Conservation (phyloP, 441 rosid species). For the Euphorbia neoarborescens region DNA sequence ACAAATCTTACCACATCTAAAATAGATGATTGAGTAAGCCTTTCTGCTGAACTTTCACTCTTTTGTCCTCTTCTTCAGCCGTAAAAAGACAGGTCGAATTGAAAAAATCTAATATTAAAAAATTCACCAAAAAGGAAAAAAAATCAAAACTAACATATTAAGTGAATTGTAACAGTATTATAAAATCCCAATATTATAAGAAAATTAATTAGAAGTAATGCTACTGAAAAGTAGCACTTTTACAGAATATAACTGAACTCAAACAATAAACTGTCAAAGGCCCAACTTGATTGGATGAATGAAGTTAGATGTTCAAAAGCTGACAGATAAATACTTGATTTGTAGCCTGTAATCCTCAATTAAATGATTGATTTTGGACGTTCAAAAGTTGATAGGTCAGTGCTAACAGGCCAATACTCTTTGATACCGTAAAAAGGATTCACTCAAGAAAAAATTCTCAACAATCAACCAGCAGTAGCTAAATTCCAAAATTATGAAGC, state of each 20-base stretch:
- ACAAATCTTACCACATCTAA: constrained; percentile 56
- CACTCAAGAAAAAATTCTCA: neutral
- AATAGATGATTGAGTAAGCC: constrained; percentile 44
- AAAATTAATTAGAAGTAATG: constrained; percentile 12
- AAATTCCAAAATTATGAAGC: neutral
- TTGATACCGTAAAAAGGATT: neutral
- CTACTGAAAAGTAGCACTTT: constrained; percentile 13
- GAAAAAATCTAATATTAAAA: constrained; percentile 52
- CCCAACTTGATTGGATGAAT: neutral
- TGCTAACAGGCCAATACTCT: neutral
- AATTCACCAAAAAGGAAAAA: constrained; percentile 31
- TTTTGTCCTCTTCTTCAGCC: constrained; percentile 54
- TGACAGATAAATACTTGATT: neutral
- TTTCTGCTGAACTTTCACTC: constrained; percentile 54
- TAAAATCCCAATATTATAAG: constrained; percentile 22
- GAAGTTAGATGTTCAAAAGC: neutral
- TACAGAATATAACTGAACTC: neutral
- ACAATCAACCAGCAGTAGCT: neutral
- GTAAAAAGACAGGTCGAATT: constrained; percentile 50
- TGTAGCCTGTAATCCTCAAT: neutral
- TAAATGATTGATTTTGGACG: neutral
- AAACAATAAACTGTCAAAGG: neutral
- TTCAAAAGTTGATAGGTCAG: constrained; percentile 1
- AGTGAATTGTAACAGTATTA: constrained; percentile 24
- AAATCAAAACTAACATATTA: constrained; percentile 31